A percentile compares a stretch with the other conserved stretches of the same genome.
Evolutionary conservation across 148 eudicot species (phyloP).

Genomic region (Cornus kousa): DNA sequence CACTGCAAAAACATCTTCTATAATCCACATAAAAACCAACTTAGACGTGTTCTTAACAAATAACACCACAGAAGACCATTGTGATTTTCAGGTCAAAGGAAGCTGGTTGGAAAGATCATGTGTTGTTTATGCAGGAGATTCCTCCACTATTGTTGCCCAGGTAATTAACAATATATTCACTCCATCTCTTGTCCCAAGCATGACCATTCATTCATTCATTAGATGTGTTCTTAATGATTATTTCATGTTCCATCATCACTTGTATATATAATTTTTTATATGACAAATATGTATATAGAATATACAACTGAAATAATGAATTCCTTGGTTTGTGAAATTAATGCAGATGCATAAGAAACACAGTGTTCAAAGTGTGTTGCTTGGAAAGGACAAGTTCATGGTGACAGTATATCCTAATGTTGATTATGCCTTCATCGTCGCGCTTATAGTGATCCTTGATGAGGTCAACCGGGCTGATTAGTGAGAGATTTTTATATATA

Average conservation of each 20-base stretch:
- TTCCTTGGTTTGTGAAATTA: not conserved
- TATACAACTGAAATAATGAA: no score
- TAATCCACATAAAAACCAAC: constrained; percentile 23
- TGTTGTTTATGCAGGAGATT: constrained; percentile 23
- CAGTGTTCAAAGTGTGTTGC: constrained; percentile 11
- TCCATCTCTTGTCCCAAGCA: no score
- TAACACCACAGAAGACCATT: constrained; percentile 15
- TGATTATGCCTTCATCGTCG: constrained; percentile 39
- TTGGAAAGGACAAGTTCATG: constrained; percentile 31
- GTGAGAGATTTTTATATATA: no score
- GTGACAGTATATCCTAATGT: constrained; percentile 35
- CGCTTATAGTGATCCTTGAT: constrained; percentile 33
- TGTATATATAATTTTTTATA: no score
- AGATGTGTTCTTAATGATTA: no score
- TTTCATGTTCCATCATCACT: no score
- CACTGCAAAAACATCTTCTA: constrained; percentile 21
- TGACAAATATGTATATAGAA: no score
- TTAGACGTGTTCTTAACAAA: constrained; percentile 31
- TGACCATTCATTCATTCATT: no score
- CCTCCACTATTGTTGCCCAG: constrained; percentile 32
- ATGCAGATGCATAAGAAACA: constrained; percentile 32
- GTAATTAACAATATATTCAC: not conserved
- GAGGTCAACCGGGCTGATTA: constrained; percentile 14
- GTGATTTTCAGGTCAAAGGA: constrained; percentile 31
- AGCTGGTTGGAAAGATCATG: constrained; percentile 30